These are phyloP conservation scores for Colletotrichum lini DNA, from an alignment of 2,329 filamentous ascomycete species.

Conservation along the genomic window DNA sequence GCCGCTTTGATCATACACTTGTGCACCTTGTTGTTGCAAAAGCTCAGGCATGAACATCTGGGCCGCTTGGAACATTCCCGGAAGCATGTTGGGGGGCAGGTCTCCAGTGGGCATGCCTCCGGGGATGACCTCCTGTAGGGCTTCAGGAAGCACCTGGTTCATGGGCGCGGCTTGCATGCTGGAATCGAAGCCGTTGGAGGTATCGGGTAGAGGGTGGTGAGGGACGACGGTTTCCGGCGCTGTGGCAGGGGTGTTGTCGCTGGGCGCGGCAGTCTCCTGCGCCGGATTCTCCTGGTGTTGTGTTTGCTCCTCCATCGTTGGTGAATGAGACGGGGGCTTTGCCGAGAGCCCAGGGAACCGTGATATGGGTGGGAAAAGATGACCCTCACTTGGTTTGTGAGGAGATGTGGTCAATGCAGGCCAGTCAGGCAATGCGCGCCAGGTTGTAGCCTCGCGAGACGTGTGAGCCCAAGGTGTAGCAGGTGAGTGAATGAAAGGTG, in stretches of 20 bases:
- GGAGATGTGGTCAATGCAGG: neutral
- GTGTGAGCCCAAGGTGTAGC: conserved; percentile 17
- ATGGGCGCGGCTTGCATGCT: conserved; percentile 38
- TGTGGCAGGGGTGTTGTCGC: conserved; percentile 7
- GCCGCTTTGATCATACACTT: conserved; percentile 40
- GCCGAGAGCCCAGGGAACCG: neutral
- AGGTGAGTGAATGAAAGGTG: conserved; percentile 6
- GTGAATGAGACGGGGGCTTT: neutral
- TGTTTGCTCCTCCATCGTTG: conserved; percentile 37
- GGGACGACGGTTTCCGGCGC: conserved; percentile 23
- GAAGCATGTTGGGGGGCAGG: conserved; percentile 36
- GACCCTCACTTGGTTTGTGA: no score
- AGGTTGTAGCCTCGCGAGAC: conserved; percentile 1
- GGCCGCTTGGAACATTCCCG: conserved; percentile 39
- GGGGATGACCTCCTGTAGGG: conserved; percentile 42
- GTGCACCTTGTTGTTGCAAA: conserved; percentile 21
- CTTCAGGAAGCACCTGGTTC: conserved; percentile 42
- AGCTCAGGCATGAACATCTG: conserved; percentile 43
- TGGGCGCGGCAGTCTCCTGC: conserved; percentile 18
- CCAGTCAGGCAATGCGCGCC: conserved; percentile 24
- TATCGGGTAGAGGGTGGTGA: conserved; percentile 27
- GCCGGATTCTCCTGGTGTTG: conserved; percentile 30
- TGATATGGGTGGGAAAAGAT: neutral
- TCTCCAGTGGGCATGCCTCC: conserved; percentile 33
- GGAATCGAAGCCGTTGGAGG: conserved; percentile 32